These are phyloP conservation scores for Xylariaceae sp. DNA, from an alignment of 2,329 filamentous ascomycete species.

Conservation along the genomic window DNA sequence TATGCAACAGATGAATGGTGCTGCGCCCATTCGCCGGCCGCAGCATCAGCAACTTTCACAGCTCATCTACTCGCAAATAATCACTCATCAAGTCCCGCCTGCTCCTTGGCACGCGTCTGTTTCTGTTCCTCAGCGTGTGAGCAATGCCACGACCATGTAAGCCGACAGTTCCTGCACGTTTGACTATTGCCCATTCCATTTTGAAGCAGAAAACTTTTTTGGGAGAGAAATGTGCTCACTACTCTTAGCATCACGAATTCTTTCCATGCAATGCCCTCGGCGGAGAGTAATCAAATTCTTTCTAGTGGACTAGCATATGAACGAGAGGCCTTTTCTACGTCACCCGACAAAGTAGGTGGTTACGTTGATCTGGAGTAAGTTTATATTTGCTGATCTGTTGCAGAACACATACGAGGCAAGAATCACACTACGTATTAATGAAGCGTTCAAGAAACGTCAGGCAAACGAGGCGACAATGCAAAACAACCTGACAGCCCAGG, in stretches of 20 bases:
- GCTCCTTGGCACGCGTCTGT: constrained; percentile 34
- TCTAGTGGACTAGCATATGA: constrained; percentile 44
- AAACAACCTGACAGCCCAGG: constrained; percentile 40
- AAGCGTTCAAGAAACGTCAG: constrained; percentile 48
- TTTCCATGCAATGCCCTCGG: constrained; percentile 40
- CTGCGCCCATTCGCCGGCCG: constrained; percentile 40
- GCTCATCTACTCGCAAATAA: constrained; percentile 36
- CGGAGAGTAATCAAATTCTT: constrained; percentile 40
- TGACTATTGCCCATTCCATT: neutral
- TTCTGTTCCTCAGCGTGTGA: constrained; percentile 27
- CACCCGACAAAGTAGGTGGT: constrained; percentile 44
- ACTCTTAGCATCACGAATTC: constrained; percentile 46
- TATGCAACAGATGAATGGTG: constrained; percentile 51
- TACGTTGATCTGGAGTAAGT: neutral
- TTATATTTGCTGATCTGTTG: constrained; percentile 5
- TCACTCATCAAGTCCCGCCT: constrained; percentile 22
- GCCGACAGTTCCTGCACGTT: constrained; percentile 8
- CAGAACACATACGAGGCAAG: constrained; percentile 48
- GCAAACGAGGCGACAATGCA: constrained; percentile 46
- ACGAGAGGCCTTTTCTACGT: constrained; percentile 42
- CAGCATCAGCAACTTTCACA: constrained; percentile 38
- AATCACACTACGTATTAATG: constrained; percentile 42
- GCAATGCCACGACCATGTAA: constrained; percentile 35
- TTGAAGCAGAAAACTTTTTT: neutral
- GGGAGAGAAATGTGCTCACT: constrained; percentile 9